These are phyloP conservation scores for Spiromastix sp. DNA, from an alignment of 2,329 filamentous ascomycete species.

Conservation along the genomic window DNA sequence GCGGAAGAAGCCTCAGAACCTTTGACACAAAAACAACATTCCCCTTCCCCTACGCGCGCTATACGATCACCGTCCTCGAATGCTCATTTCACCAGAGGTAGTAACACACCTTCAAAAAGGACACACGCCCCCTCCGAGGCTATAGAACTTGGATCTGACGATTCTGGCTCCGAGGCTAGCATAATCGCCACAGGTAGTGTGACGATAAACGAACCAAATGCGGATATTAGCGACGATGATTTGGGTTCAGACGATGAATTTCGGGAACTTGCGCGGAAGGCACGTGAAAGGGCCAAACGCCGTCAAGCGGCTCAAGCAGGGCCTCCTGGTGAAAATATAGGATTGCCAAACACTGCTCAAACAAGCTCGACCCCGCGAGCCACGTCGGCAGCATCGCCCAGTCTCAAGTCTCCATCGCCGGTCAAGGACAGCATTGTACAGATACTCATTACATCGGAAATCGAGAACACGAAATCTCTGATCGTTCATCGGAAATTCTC, in stretches of 20 bases:
- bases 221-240: slow-evolving; percentile 17
- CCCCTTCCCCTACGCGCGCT: too few relatives aligned
- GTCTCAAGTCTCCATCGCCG: slow-evolving; percentile 3
- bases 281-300: slow-evolving; percentile 27
- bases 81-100: background rate
- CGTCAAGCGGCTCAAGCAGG: background rate
- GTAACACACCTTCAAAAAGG: background rate
- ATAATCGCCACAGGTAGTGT: background rate
- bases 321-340: slow-evolving; percentile 7
- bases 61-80: background rate
- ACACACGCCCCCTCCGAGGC: background rate
- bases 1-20: background rate
- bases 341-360: slow-evolving; percentile 2
- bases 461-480: slow-evolving; percentile 51
- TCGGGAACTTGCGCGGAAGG: slow-evolving; percentile 30
- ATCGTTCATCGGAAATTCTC: slow-evolving; percentile 57
- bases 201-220: slow-evolving; percentile 21
- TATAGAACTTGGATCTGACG: background rate
- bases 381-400: slow-evolving; percentile 10
- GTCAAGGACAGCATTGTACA: slow-evolving; percentile 43
- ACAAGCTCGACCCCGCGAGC: slow-evolving; percentile 9
- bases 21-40: background rate
- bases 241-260: slow-evolving; percentile 33
- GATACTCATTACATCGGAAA: slow-evolving; percentile 57
- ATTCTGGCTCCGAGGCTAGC: background rate